These are phyloP conservation scores for Tetraselmis chui DNA, from an alignment of 139 green algal genomes.

Conservation along the genomic window DNA sequence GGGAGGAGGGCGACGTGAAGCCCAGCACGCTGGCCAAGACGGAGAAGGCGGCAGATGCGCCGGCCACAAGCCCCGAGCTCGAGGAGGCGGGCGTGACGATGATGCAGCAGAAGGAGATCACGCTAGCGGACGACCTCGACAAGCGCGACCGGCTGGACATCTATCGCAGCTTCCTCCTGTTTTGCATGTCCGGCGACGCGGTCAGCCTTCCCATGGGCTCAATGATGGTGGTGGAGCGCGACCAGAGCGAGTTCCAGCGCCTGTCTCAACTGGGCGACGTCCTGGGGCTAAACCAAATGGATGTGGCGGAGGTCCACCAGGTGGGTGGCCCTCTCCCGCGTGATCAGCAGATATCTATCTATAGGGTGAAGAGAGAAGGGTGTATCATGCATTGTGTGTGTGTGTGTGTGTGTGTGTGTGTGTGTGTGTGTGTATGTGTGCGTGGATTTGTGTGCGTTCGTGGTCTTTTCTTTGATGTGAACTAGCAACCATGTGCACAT, in stretches of 20 bases:
- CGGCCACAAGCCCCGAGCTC: neutral
- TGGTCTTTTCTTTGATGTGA: too few relatives aligned
- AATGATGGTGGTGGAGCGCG: slow-evolving; percentile 56
- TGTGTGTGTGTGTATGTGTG: neutral
- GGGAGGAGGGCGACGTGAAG: slow-evolving; percentile 21
- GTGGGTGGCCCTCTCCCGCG: too few relatives aligned
- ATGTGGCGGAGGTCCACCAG: slow-evolving; percentile 33
- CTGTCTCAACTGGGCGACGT: slow-evolving; percentile 79
- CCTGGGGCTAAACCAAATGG: slow-evolving; percentile 62
- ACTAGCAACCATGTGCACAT: too few relatives aligned
- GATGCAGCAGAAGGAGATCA: slow-evolving; percentile 96
- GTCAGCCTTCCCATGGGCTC: slow-evolving; percentile 86
- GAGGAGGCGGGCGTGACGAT: too few relatives aligned
- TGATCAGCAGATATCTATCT: too few relatives aligned
- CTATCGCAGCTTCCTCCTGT: slow-evolving; percentile 94
- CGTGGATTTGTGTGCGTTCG: neutral
- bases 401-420: neutral
- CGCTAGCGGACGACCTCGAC: slow-evolving; percentile 73
- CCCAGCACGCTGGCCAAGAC: slow-evolving; percentile 13
- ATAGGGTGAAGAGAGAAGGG: too few relatives aligned
- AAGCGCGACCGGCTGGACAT: slow-evolving; percentile 66
- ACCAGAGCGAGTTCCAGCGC: slow-evolving; percentile 72
- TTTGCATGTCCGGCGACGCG: slow-evolving; percentile 79
- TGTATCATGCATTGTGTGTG: too few relatives aligned
- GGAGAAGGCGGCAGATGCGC: slow-evolving; percentile 15